Evolutionary conservation across 2,329 filamentous ascomycete species (phyloP).

Genomic region (Dactylella cylindrospora): DNA sequence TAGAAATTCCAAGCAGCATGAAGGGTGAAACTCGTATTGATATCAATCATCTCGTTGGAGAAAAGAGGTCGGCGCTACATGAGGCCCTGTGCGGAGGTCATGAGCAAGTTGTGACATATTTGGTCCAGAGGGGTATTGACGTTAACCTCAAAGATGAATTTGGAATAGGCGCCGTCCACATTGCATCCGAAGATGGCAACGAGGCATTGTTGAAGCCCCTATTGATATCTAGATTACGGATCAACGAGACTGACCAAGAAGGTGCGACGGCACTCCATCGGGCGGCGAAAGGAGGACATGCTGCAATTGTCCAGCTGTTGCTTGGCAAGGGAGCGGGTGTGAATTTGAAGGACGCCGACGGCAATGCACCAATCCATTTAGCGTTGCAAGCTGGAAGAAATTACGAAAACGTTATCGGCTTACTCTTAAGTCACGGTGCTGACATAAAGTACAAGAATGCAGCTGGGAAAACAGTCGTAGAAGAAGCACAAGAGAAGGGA

Average conservation of each 20-base stretch:
- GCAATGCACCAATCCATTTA: too few species aligned
- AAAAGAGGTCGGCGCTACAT: slow-evolving; percentile 7
- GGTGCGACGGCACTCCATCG: slow-evolving; percentile 11
- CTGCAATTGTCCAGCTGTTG: slow-evolving; percentile 15
- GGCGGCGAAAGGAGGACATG: slow-evolving; percentile 2
- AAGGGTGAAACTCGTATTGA: neutral
- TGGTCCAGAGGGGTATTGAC: slow-evolving; percentile 4
- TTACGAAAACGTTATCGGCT: too few species aligned
- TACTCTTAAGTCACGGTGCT: too few species aligned
- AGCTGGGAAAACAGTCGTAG: too few species aligned
- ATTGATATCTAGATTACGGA: neutral
- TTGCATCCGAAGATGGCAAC: slow-evolving; percentile 13
- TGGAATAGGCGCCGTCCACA: slow-evolving; percentile 3
- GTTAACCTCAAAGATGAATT: neutral
- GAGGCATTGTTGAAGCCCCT: slow-evolving; percentile 6
- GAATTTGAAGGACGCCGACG: slow-evolving; percentile 7
- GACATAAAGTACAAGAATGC: too few species aligned
- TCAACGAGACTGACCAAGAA: neutral
- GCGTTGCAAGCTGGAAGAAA: too few species aligned
- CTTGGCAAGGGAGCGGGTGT: slow-evolving; percentile 11
- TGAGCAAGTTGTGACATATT: slow-evolving; percentile 7
- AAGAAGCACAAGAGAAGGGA: too few species aligned
- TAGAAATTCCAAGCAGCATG: neutral
- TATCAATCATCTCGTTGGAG: slow-evolving; percentile 6
- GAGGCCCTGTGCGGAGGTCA: slow-evolving; percentile 6